phyloP scores from a whole-genome alignment of 2,329 filamentous ascomycete species.

The Colletotrichum lupini region DNA sequence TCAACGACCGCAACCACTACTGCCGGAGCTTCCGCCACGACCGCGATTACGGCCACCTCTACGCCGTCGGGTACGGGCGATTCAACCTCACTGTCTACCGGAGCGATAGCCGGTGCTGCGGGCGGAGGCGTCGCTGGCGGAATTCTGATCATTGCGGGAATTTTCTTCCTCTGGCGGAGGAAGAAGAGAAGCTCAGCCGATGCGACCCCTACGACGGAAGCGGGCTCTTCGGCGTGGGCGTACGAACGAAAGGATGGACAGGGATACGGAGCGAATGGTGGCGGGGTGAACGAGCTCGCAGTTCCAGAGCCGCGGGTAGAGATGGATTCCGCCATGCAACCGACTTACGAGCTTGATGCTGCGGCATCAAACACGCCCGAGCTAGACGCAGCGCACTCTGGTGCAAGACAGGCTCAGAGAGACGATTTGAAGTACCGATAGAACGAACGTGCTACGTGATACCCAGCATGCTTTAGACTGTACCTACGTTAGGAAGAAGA shows the following conservation, averaged over 20 bases:
- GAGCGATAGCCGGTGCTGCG: conserved; percentile 2
- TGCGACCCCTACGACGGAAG: background rate
- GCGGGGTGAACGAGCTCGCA: background rate
- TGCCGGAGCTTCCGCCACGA: background rate
- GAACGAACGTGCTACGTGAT: background rate
- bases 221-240: background rate
- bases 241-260: background rate
- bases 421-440: background rate
- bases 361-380: background rate
- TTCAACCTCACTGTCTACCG: background rate
- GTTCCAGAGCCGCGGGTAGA: background rate
- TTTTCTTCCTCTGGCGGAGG: conserved; percentile 5
- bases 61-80: background rate
- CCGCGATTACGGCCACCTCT: background rate
- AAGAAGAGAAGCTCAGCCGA: background rate
- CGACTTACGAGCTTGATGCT: background rate
- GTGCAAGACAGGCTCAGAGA: background rate
- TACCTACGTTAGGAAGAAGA: background rate
- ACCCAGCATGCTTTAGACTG: background rate
- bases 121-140: background rate
- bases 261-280: background rate
- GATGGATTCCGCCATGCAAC: background rate
- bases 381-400: background rate
- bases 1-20: background rate
- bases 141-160: background rate